A percentile compares a stretch with the other conserved stretches of the same genome.
Conservation (phyloP, 148 eudicot species). For the Beta vulgaris region DNA sequence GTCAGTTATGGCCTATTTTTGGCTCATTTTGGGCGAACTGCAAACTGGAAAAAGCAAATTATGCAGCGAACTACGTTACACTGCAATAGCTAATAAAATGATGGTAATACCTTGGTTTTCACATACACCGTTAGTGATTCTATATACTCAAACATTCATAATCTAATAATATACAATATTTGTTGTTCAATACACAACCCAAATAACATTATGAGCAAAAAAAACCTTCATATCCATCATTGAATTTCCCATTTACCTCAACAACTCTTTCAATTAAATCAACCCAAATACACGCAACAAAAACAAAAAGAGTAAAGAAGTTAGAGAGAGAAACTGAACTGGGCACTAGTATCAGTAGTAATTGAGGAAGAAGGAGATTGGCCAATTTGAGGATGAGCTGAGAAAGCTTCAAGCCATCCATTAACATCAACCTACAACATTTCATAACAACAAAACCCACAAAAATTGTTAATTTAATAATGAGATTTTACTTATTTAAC, state of each 20-base stretch:
- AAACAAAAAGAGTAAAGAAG: conserved; percentile 13
- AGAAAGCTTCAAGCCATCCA: conserved; percentile 94
- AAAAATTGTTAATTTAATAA: background rate
- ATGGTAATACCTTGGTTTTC: too few relatives aligned
- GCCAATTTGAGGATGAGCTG: conserved; percentile 90
- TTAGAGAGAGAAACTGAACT: conserved; percentile 68
- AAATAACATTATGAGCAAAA: too few relatives aligned
- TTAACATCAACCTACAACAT: conserved; percentile 66
- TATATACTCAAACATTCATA: too few relatives aligned
- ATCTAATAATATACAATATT: too few relatives aligned
- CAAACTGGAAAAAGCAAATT: too few relatives aligned
- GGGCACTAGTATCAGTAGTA: conserved; percentile 56
- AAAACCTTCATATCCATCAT: too few relatives aligned
- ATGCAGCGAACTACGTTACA: too few relatives aligned
- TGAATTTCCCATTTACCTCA: background rate
- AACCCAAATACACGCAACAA: background rate
- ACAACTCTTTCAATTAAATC: background rate
- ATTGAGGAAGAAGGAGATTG: conserved; percentile 38
- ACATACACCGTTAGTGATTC: too few relatives aligned
- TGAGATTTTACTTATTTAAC: background rate
- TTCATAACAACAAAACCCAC: background rate
- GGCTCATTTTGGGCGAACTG: too few relatives aligned
- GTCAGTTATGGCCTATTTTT: too few relatives aligned
- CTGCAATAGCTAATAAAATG: too few relatives aligned
- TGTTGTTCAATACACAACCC: too few relatives aligned